Percentiles rank a stretch among this genome's conserved stretches.
phyloP scores from a whole-genome alignment of 352 stramenopile species.

The Thraustotheca clavata region DNA sequence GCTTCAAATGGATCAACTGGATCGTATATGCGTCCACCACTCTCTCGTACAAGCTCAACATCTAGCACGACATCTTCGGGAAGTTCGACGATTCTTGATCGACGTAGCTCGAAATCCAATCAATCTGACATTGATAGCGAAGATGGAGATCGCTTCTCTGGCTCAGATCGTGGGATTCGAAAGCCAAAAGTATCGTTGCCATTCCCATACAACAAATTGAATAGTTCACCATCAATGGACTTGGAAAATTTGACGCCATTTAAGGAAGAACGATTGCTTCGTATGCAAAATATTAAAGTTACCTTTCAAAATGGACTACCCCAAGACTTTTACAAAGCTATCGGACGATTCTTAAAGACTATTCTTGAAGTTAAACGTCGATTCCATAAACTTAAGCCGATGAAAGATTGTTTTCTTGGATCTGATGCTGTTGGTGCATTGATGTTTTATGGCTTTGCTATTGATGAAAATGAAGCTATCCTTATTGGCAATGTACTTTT shows the following conservation, averaged over 20 bases:
- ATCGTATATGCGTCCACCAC: neutral
- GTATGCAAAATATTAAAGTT: conserved; percentile 68
- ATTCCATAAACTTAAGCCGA: conserved; percentile 79
- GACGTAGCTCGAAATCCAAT: neutral
- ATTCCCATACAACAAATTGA: conserved; percentile 20
- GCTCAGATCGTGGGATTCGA: neutral
- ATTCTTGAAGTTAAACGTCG: conserved; percentile 72
- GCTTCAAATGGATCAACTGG: no score
- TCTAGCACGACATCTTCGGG: neutral
- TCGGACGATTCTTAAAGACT: conserved; percentile 64
- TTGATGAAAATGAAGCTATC: conserved; percentile 59
- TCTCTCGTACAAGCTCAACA: neutral
- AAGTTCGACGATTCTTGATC: neutral
- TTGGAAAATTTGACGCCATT: conserved; percentile 42
- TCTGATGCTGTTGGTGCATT: conserved; percentile 65
- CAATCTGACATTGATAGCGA: neutral
- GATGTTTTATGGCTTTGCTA: conserved; percentile 61
- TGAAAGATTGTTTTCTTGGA: conserved; percentile 79
- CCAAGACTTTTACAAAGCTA: conserved; percentile 64
- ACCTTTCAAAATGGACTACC: conserved; percentile 71
- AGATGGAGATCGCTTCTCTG: neutral
- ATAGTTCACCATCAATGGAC: conserved; percentile 11
- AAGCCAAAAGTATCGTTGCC: conserved; percentile 6
- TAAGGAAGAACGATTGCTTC: conserved; percentile 60
- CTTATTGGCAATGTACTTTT: conserved; percentile 73